Evolutionary conservation across 225 moss, liverwort and hornwort species (phyloP).

Genomic region (Neckera pumila): DNA sequence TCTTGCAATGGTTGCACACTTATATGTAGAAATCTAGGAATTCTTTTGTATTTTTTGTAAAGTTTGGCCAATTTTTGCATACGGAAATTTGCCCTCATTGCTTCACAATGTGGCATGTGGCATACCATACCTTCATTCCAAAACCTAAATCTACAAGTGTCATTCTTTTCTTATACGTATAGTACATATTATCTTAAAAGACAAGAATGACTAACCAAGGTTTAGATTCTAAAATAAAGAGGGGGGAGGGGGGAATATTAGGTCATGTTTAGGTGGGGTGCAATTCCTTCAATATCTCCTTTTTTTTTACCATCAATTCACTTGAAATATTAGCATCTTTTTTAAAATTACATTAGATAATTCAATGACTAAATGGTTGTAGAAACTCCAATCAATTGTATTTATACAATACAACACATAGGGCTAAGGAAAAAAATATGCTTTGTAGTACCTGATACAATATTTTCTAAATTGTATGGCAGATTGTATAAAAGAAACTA

Average conservation of each 20-base stretch:
- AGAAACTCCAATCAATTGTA: too few species aligned
- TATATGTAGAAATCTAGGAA: background rate
- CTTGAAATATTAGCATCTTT: too few species aligned
- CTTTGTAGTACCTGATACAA: background rate
- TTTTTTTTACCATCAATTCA: too few species aligned
- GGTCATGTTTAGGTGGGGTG: background rate
- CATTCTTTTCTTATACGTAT: background rate
- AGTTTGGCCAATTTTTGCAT: background rate
- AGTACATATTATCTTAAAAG: background rate
- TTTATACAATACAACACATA: background rate
- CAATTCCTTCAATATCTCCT: too few species aligned
- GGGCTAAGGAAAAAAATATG: background rate
- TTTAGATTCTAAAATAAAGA: background rate
- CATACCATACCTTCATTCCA: background rate
- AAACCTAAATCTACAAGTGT: background rate
- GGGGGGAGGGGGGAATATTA: fast-evolving
- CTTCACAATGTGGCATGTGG: background rate
- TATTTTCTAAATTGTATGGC: background rate
- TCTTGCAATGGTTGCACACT: background rate
- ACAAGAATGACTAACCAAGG: background rate
- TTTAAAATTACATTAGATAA: too few species aligned
- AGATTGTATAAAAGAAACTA: too few species aligned
- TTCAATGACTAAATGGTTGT: too few species aligned
- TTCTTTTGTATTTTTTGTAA: background rate
- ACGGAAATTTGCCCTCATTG: fast-evolving